Base-by-base conservation (phyloP, 225 moss, liverwort and hornwort species). In the Pleurozium schreberi region DNA sequence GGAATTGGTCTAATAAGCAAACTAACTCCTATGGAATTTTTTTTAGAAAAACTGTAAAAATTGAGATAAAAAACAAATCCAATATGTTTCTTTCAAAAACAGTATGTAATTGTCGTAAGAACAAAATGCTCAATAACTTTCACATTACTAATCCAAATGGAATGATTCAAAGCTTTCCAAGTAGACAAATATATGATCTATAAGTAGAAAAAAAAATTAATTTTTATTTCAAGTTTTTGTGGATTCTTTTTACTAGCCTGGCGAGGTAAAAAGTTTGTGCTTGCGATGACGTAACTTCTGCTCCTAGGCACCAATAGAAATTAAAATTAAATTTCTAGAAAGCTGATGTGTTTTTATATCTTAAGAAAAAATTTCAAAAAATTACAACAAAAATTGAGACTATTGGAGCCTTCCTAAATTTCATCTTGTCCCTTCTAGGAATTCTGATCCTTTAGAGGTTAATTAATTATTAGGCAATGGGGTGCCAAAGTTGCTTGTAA, bases 1-100 rank as follows among this genome's bases (percentile, higher is more conserved):
- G 4, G 9, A 4, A 27, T 71, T 27, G 0, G 9, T 71, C 6
- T 68, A 68, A 5, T 5, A 71, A 42, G 3, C 0, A 71, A 27
- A 71, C 2, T 12, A 14, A 63, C 0, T 1, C 4, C 2, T 9
- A 0, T 12, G 0, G 2, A 27, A 71, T 3, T 42, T 43, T 0
- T 14, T 25, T 8, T 26, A 14, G 12, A 4, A 14, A 26, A 9
- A 15, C 27, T 15, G 5, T 27, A 5, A 43, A 43, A 43, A 27
- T 16, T 16, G 5, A 43, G 3, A 27, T 27, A 1, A 43, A 71
- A 42, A 43, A 16, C 3, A 2, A 43, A 43, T 71, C 27, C 4
- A 14, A 43, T 15, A 16, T 10, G 8, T 10, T 27, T 43, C 3
- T 9, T 2, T 26, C 2, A 42, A 70, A 13, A 43, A 14, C 0